Evolutionary conservation across 371 early-diverging fungal species (phyloP).

Genomic region (Mucor mucedo): DNA sequence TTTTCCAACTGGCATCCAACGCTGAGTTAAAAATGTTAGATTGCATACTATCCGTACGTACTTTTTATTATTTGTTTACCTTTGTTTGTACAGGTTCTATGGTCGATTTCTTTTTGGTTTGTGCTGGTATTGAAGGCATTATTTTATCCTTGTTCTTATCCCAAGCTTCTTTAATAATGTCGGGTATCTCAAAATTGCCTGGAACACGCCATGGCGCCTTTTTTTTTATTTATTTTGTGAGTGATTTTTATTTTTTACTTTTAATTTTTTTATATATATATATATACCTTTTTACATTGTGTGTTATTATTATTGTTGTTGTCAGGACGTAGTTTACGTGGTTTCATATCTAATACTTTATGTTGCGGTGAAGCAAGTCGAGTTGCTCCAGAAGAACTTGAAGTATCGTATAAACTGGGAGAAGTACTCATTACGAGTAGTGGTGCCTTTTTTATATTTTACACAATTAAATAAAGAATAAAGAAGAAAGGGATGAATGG

Average conservation of each 20-base stretch:
- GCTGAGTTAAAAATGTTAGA: conserved; percentile 21
- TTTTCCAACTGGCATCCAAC: conserved; percentile 53
- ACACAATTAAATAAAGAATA: background rate
- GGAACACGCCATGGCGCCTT: conserved; percentile 55
- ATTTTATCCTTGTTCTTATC: conserved; percentile 30
- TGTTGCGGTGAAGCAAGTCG: conserved; percentile 27
- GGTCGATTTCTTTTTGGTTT: conserved; percentile 14
- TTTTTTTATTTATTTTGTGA: background rate
- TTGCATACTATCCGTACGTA: background rate
- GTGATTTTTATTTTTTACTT: background rate
- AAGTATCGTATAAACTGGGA: conserved; percentile 28
- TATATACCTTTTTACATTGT: conserved; percentile 14
- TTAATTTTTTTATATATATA: background rate
- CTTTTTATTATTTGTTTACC: conserved; percentile 11
- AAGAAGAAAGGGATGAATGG: conserved; percentile 4
- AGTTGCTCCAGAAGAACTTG: conserved; percentile 26
- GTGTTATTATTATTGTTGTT: background rate
- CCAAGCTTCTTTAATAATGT: conserved; percentile 53
- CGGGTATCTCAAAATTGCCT: conserved; percentile 54
- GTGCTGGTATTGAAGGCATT: conserved; percentile 16
- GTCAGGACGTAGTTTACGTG: conserved; percentile 9
- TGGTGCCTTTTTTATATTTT: background rate
- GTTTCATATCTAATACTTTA: conserved; percentile 14
- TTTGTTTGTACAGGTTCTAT: conserved; percentile 20
- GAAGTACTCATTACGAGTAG: conserved; percentile 30